phyloP scores from a whole-genome alignment of 2,329 filamentous ascomycete genomes.

The Talaromyces sp. region DNA sequence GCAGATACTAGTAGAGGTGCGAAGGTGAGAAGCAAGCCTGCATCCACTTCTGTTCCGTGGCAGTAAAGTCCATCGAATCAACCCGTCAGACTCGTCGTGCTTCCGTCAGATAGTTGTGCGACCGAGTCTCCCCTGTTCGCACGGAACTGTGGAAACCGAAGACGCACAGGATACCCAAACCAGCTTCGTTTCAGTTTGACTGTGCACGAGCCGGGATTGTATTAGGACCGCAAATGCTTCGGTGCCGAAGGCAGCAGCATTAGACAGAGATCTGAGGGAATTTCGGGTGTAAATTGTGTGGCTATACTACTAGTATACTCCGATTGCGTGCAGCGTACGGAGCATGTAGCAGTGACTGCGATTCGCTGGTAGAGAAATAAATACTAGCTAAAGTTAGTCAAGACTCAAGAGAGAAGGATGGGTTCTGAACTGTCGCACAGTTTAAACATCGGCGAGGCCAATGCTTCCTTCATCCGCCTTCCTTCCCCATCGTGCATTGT shows the following conservation, averaged over 20 bases:
- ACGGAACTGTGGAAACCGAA: background rate
- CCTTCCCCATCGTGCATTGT: background rate
- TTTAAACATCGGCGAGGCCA: conserved; percentile 7
- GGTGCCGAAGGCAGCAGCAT: background rate
- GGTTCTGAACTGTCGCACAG: background rate
- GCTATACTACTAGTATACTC: too few relatives aligned
- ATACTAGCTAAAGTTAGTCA: too few relatives aligned
- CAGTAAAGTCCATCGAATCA: background rate
- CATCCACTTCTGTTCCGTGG: background rate
- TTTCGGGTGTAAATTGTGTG: background rate
- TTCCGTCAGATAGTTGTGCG: background rate
- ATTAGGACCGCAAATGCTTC: background rate
- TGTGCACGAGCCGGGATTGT: background rate
- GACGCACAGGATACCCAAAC: background rate
- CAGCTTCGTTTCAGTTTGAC: background rate
- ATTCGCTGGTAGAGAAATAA: too few relatives aligned
- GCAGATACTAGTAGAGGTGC: too few relatives aligned
- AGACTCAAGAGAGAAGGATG: background rate
- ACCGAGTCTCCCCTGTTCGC: background rate
- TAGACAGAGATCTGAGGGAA: background rate
- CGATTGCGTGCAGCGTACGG: too few relatives aligned
- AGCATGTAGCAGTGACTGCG: background rate
- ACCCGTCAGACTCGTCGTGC: background rate
- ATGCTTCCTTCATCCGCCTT: background rate
- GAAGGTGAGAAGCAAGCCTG: background rate